Evolutionary conservation across 495 filamentous ascomycete genomes (phyloP), one percentile per base, ranked within the genome.

Genomic region (Niebla homalea): DNA sequence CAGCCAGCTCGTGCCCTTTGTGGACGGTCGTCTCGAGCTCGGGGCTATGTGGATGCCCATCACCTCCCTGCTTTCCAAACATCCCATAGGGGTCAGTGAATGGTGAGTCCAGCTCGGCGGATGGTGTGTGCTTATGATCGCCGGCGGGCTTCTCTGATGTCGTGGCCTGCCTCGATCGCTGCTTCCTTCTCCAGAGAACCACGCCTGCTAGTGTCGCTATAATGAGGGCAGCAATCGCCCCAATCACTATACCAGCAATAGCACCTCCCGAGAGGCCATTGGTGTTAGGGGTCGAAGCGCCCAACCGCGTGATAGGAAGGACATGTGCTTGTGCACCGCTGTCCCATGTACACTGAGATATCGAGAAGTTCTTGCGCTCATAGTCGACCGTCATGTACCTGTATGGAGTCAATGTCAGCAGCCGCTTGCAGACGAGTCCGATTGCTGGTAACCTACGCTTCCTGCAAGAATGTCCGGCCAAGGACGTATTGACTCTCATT

Each of bases 381-480:
- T 61, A 59, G 45, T 61, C 59, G 10, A 54, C 57, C 22, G 51
- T 59, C 8, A 61, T 4, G 44, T 61, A 61, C 19, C 56, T 58
- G 29, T 12, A 38, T 15, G 36, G 29, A 38, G 16, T 39, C 12
- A 11, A 4, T 39, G 36, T 22, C 16, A 20, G 19, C 16, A 40
- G 41, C 3, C 7, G 16, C 5, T 14, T 43, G 20, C 21, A 18
- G n/a, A 36, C 38, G 35, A 35, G 2, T 39, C 22, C 10, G 12
- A 10, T 12, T 41, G 39, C 25, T 40, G 14, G 3, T 45, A 19
- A 50, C 29, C 56, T 51, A 60, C 51, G 74, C 71, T 67, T 79
- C 76, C 60, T 80, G 76, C n/a, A 80, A 52, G 44, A 80, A 80
- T 2, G 67, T 67, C n/a, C 75, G 62, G 5, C 76, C 75, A 2